These are phyloP conservation scores for Herpetomonas samuelpessoai DNA, from an alignment of 208 protist genomes.

Conservation along the genomic window DNA sequence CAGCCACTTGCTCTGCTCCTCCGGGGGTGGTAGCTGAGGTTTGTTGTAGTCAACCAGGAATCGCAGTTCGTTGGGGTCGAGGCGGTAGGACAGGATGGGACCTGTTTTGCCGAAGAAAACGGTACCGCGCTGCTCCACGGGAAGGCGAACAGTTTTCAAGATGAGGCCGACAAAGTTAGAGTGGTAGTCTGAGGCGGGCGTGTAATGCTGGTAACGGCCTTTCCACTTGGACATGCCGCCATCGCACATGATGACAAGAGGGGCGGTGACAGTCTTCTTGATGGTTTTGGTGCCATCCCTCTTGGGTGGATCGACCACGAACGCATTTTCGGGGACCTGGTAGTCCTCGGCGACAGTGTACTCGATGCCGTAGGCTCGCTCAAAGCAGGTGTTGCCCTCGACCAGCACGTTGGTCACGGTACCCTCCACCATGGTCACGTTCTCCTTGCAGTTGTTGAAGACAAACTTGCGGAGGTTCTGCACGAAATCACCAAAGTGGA, in stretches of 20 bases:
- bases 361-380: slow-evolving; percentile 82
- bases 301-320: slow-evolving; percentile 43
- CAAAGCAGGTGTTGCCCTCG: slow-evolving; percentile 38
- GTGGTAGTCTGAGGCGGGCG: slow-evolving; percentile 69
- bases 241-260: slow-evolving; percentile 92
- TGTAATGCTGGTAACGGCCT: slow-evolving; percentile 81
- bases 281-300: slow-evolving; percentile 22
- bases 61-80: slow-evolving; percentile 76
- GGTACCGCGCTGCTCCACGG: slow-evolving; percentile 81
- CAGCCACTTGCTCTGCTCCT: slow-evolving; percentile 84
- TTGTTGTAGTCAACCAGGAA: slow-evolving; percentile 88
- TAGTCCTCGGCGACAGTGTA: slow-evolving; percentile 57
- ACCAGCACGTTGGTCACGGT: slow-evolving; percentile 75
- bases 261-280: slow-evolving; percentile 54
- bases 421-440: slow-evolving; percentile 83
- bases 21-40: slow-evolving; percentile 54
- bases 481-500: slow-evolving; percentile 95
- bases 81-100: slow-evolving; percentile 90
- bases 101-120: slow-evolving; percentile 90
- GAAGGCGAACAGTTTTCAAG: slow-evolving; percentile 64
- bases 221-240: slow-evolving; percentile 93
- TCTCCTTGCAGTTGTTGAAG: slow-evolving; percentile 57
- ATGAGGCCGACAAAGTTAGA: slow-evolving; percentile 90
- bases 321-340: slow-evolving; percentile 48
- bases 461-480: slow-evolving; percentile 80